phyloP scores from a whole-genome alignment of 2,329 filamentous ascomycete genomes.

The Verticillium dahliae region DNA sequence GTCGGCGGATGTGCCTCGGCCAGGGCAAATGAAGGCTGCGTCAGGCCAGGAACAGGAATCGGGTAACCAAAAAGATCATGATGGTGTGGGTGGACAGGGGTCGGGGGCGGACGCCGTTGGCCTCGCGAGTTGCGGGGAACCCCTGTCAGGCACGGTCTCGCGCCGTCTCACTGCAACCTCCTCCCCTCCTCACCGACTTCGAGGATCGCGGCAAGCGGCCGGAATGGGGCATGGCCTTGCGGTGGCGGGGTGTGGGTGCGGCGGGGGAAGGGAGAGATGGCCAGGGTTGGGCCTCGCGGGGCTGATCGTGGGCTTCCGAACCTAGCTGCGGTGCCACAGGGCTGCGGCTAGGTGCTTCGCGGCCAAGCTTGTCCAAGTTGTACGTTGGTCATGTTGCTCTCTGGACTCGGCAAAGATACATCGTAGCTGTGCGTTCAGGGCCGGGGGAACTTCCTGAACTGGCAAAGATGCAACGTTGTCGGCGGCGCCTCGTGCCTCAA shows the following conservation, averaged over 20 bases:
- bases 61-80: not conserved
- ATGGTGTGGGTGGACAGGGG: not conserved
- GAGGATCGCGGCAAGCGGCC: not conserved
- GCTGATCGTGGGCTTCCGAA: not conserved
- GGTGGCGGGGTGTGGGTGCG: not conserved
- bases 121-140: not conserved
- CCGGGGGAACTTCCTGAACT: not conserved
- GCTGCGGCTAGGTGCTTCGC: too few species aligned
- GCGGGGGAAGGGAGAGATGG: not conserved
- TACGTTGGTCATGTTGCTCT: not conserved
- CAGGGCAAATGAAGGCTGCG: not conserved
- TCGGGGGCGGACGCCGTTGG: not conserved
- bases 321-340: not conserved
- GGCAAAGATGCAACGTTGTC: not conserved
- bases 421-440: not conserved
- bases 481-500: not conserved
- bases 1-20: not conserved
- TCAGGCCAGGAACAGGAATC: not conserved
- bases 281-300: not conserved
- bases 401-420: not conserved
- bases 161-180: not conserved
- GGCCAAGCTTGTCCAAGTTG: not conserved
- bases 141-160: not conserved
- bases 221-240: not conserved
- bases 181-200: not conserved